These are phyloP conservation scores for Porphyridium purpureum DNA, from an alignment of 23 red algal genomes.

Conservation along the genomic window DNA sequence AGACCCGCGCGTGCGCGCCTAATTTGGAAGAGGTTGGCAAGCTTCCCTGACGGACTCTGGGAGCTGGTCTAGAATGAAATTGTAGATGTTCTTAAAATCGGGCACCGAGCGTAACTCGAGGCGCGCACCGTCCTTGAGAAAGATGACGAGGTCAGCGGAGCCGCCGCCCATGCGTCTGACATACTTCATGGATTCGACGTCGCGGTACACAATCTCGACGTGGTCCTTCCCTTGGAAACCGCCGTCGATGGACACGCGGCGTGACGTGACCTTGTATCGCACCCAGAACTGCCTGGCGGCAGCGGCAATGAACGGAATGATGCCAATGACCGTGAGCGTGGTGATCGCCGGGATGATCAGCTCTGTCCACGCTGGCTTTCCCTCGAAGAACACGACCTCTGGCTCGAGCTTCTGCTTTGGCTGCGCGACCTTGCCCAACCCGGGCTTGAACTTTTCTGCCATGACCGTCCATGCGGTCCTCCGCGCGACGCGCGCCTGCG, in stretches of 20 bases:
- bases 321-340: conserved; percentile 85
- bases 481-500: too few species aligned
- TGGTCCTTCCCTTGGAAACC: conserved; percentile 82
- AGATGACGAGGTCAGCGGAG: conserved; percentile 64
- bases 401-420: conserved; percentile 43
- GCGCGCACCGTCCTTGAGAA: conserved; percentile 67
- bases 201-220: conserved; percentile 71
- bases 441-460: neutral
- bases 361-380: conserved; percentile 47
- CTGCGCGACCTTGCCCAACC: neutral
- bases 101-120: conserved; percentile 41
- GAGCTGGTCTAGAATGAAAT: neutral
- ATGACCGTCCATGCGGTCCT: too few species aligned
- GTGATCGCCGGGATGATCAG: conserved; percentile 75
- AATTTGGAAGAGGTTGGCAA: too few species aligned
- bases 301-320: conserved; percentile 81
- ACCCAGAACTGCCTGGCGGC: conserved; percentile 75
- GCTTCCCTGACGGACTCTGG: too few species aligned
- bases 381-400: conserved; percentile 69
- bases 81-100: neutral
- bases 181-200: conserved; percentile 67
- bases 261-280: conserved; percentile 69
- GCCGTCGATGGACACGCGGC: conserved; percentile 52
- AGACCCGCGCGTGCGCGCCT: too few species aligned
- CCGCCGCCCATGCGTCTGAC: conserved; percentile 62